Base-by-base conservation (phyloP, 768 basidiomycete species). In the Udeniomyces megalosporus region DNA sequence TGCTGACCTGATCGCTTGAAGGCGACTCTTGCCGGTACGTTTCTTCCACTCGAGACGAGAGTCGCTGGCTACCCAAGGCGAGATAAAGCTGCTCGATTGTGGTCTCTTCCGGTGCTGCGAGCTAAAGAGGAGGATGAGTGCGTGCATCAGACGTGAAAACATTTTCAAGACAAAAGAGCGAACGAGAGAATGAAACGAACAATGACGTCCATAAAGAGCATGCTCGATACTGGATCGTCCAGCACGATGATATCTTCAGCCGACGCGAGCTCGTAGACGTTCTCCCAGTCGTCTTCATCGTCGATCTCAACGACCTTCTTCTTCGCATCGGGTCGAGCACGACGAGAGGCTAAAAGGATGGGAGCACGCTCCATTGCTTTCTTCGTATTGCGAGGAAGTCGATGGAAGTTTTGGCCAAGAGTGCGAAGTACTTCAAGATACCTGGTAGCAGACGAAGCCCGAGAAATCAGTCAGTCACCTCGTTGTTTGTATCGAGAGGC, bases 11-110 rank as follows among this genome's bases (percentile, higher is more conserved):
- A 45, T 77, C 72, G 45, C 70, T 73, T 22, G 82, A 71, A 70
- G 86, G 83, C 14, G 72, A 72, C 3, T 78, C 75, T 0, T 81
- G 77, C 56, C 81, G 79, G 68, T 88, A 86, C 34, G 87, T 84
- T 68, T 92, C 88, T 64, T 80, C 80, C 46, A 96, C 81, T 17
- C 89, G 75, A 14, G 76, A 75, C 62, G 84, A 85, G 28, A 97
- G 78, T 4, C 80, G 79, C 34, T 77, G 80, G 3, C 85, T 86
- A 3, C 93, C 93, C 11, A 97, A 78, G 24, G 76, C 74, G 0
- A 76, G 71, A 68, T 95, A 96, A 69, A 97, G 87, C 84, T 61
- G 79, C 81, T 97, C 93, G 12, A 97, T 77, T 8, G 88, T 77
- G 67, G 93, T 89, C 71, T 97, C 92, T 72, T 93, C 87, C 0